These are phyloP conservation scores for Singerocomus rubriflavus DNA, from an alignment of 1,284 basidiomycete genomes.

Conservation along the genomic window DNA sequence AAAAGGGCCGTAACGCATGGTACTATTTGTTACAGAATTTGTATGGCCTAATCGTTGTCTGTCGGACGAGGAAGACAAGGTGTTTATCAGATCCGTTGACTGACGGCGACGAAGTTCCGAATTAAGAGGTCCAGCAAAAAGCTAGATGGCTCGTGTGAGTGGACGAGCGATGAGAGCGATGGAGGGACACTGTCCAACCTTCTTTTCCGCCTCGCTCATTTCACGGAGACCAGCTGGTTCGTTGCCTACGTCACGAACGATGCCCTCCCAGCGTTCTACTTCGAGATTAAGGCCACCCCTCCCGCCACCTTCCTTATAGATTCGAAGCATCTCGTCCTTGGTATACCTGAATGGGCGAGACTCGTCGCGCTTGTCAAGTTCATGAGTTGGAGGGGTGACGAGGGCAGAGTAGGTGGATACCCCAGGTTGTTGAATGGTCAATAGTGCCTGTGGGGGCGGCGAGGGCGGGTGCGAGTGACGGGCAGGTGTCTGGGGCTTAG, in stretches of 20 bases:
- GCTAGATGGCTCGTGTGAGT: constrained; percentile 43
- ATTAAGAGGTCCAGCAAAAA: constrained; percentile 72
- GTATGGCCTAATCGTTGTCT: constrained; percentile 55
- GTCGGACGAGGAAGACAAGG: constrained; percentile 54
- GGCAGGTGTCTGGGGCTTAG: constrained; percentile 58
- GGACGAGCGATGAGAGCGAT: constrained; percentile 10
- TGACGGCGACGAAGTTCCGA: constrained; percentile 80
- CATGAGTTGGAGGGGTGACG: constrained; percentile 55
- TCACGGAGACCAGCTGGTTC: constrained; percentile 80
- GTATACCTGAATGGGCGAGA: constrained; percentile 82
- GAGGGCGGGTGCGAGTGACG: constrained; percentile 55
- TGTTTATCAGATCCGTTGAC: constrained; percentile 65
- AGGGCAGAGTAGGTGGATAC: constrained; percentile 79
- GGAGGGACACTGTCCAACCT: constrained; percentile 50
- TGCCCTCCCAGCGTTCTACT: constrained; percentile 82
- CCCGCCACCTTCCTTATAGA: constrained; percentile 79
- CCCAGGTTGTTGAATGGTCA: constrained; percentile 43
- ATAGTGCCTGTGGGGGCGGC: constrained; percentile 46
- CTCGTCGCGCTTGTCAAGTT: constrained; percentile 57
- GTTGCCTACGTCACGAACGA: constrained; percentile 70
- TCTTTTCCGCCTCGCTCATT: constrained; percentile 81
- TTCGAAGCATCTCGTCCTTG: constrained; percentile 79
- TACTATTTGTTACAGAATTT: constrained; percentile 48
- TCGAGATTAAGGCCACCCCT: constrained; percentile 76
- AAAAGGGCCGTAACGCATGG: constrained; percentile 60